phyloP scores from a whole-genome alignment of 2,329 filamentous ascomycete species.

The Fusarium sp. region DNA sequence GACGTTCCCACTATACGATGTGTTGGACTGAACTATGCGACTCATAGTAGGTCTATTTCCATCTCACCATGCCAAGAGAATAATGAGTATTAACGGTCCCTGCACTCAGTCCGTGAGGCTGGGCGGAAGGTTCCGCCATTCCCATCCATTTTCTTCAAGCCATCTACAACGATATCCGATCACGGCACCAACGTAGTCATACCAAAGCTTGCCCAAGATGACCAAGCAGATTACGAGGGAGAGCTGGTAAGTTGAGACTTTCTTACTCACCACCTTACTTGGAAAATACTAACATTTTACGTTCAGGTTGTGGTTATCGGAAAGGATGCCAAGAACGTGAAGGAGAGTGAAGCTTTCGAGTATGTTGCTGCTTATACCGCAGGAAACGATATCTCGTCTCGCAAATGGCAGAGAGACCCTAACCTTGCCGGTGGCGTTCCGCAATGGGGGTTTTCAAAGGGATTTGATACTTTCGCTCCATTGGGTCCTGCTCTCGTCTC shows the following conservation, averaged over 20 bases:
- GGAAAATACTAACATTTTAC: accelerated
- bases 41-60: conserved; percentile 58
- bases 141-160: conserved; percentile 63
- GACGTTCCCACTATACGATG: conserved; percentile 69
- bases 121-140: conserved; percentile 61
- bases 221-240: conserved; percentile 62
- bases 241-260: conserved; percentile 48
- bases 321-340: conserved; percentile 61
- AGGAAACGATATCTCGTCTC: conserved; percentile 66
- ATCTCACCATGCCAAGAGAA: neutral
- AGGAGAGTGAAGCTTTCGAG: conserved; percentile 55
- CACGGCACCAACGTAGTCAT: conserved; percentile 56
- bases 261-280: neutral
- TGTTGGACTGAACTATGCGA: conserved; percentile 70
- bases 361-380: conserved; percentile 66
- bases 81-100: neutral
- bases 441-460: conserved; percentile 68
- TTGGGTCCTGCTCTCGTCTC: conserved; percentile 62
- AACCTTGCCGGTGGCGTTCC: conserved; percentile 62
- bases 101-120: conserved; percentile 60
- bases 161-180: conserved; percentile 53
- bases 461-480: conserved; percentile 67
- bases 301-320: conserved; percentile 55
- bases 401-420: conserved; percentile 64
- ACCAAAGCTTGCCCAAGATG: conserved; percentile 59